Percentiles rank a stretch among this genome's conserved stretches.
Conservation (phyloP, 2,329 filamentous ascomycete genomes). For the Simplicillium sp. region DNA sequence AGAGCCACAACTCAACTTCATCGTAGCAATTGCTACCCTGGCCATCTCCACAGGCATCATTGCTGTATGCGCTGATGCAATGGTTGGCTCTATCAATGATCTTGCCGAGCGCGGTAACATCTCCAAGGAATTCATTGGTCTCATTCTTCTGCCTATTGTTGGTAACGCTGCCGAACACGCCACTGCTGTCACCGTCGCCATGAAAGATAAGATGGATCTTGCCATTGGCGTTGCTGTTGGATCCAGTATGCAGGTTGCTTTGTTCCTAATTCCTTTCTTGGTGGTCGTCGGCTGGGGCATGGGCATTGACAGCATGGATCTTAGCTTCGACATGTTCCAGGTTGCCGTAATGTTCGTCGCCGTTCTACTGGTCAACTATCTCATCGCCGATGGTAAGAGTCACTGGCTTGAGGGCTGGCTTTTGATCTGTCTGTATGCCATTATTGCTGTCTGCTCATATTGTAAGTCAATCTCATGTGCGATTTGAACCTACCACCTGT, state of each 20-base stretch:
- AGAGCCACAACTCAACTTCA: constrained; percentile 62
- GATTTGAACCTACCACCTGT: not conserved
- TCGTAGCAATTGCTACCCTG: constrained; percentile 64
- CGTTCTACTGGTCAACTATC: constrained; percentile 76
- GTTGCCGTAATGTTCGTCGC: constrained; percentile 77
- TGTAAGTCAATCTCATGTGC: constrained; percentile 32
- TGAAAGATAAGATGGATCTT: constrained; percentile 80
- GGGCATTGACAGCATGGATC: constrained; percentile 61
- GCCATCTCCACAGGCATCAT: constrained; percentile 67
- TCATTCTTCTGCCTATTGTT: constrained; percentile 76
- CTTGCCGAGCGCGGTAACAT: constrained; percentile 52
- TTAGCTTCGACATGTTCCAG: constrained; percentile 84
- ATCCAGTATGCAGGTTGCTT: constrained; percentile 70
- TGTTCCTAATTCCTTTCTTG: constrained; percentile 69
- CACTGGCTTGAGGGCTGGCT: constrained; percentile 75
- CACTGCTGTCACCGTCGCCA: constrained; percentile 68
- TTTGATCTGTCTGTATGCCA: constrained; percentile 68
- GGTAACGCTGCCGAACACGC: constrained; percentile 77
- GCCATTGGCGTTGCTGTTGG: constrained; percentile 74
- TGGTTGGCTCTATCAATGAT: constrained; percentile 63
- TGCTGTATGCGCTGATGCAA: constrained; percentile 71
- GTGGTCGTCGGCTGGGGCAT: constrained; percentile 74
- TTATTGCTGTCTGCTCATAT: constrained; percentile 62
- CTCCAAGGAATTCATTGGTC: constrained; percentile 66
- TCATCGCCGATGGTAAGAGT: constrained; percentile 74